A percentile compares a stretch with the other conserved stretches of the same genome.
phyloP scores from a whole-genome alignment of 129 eudicot species.

The Centrapalus pauciflorus region DNA sequence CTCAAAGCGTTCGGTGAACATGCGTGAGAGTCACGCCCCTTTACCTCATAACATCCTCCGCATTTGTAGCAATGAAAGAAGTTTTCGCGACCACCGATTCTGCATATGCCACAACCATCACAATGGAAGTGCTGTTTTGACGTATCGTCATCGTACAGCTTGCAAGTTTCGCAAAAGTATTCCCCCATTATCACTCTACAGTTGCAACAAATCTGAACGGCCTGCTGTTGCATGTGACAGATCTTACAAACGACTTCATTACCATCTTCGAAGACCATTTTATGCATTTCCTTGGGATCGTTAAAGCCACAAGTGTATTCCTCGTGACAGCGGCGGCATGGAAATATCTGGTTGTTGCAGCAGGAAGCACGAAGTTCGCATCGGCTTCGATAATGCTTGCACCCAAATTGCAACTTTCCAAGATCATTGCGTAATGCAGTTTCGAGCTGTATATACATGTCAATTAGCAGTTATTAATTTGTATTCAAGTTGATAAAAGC shows the following conservation, averaged over 20 bases:
- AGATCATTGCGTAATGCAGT: too few species aligned
- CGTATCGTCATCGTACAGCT: constrained; percentile 61
- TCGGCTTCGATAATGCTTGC: constrained; percentile 70
- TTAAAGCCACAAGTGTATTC: constrained; percentile 40
- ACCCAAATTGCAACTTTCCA: constrained; percentile 22
- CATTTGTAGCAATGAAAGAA: constrained; percentile 64
- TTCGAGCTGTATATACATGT: too few species aligned
- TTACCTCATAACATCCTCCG: constrained; percentile 51
- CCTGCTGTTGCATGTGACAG: constrained; percentile 69
- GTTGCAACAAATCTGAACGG: constrained; percentile 43
- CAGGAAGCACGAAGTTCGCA: constrained; percentile 74
- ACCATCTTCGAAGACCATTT: constrained; percentile 60
- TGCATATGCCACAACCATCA: constrained; percentile 73
- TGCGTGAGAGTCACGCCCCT: constrained; percentile 37
- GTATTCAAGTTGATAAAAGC: too few species aligned
- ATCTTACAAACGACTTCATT: constrained; percentile 61
- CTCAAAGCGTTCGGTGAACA: constrained; percentile 66
- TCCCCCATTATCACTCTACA: constrained; percentile 77
- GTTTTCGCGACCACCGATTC: constrained; percentile 65
- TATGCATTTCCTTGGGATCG: constrained; percentile 58
- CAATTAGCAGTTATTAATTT: too few species aligned
- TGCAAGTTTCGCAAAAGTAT: constrained; percentile 65
- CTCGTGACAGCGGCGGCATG: constrained; percentile 80
- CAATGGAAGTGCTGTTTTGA: constrained; percentile 61
- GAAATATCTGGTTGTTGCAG: constrained; percentile 51